Percentiles rank a stretch among this genome's conserved stretches.
Evolutionary conservation across 257 asterid genomes (phyloP).

Genomic region (Ligustrum vulgare): DNA sequence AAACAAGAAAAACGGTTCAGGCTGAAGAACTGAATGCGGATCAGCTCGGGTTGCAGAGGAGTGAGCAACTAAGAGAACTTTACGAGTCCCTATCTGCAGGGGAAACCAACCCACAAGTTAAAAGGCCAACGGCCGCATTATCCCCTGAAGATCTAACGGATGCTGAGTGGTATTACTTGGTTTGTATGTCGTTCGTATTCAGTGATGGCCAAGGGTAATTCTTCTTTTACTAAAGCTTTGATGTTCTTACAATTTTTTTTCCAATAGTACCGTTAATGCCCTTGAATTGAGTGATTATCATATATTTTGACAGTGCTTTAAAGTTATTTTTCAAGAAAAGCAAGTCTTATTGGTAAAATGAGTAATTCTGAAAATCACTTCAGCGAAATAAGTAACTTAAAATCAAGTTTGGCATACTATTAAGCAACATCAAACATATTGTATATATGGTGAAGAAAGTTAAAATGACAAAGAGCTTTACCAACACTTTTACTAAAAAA

Average conservation of each 20-base stretch:
- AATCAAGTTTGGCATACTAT: neutral
- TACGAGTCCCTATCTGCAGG: constrained; percentile 66
- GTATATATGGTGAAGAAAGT: neutral
- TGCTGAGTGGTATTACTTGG: constrained; percentile 95
- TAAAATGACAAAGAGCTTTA: neutral
- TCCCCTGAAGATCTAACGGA: constrained; percentile 97
- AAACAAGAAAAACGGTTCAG: constrained; percentile 88
- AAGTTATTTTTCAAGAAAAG: neutral
- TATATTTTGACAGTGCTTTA: neutral
- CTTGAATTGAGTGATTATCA: neutral
- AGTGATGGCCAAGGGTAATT: constrained; percentile 76
- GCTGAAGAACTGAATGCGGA: constrained; percentile 53
- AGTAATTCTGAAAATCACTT: neutral
- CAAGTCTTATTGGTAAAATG: neutral
- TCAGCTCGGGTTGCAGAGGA: constrained; percentile 69
- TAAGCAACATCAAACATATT: neutral
- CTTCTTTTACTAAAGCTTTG: neutral
- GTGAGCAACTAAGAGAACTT: constrained; percentile 81
- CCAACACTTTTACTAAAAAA: neutral
- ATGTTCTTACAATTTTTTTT: neutral
- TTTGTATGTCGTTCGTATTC: constrained; percentile 92
- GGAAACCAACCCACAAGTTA: constrained; percentile 55
- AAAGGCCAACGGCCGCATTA: constrained; percentile 77
- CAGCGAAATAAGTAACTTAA: neutral
- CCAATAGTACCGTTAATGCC: neutral